Evolutionary conservation across 164 flowering plant species (phyloP).

Genomic region (Vitis riparia): DNA sequence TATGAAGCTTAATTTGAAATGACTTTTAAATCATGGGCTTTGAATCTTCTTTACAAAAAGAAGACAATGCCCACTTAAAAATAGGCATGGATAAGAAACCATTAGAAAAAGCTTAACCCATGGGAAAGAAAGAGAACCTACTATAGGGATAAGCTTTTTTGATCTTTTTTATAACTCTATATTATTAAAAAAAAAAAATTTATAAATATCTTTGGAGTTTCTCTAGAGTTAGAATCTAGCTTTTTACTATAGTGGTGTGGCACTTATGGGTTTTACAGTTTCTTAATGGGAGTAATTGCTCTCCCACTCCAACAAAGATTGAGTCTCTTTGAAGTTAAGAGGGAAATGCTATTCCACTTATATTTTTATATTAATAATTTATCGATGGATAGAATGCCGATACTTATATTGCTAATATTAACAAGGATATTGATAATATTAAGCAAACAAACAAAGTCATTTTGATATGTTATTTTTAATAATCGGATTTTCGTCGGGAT

Average conservation of each 20-base stretch:
- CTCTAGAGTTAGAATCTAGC: slow-evolving; percentile 8
- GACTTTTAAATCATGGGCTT: background rate
- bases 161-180: background rate
- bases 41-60: slow-evolving; percentile 27
- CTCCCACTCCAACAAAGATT: background rate
- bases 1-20: no score
- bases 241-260: background rate
- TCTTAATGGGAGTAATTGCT: slow-evolving; percentile 2
- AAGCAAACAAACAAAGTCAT: no score
- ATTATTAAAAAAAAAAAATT: background rate
- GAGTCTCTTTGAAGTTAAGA: no score
- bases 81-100: slow-evolving; percentile 7
- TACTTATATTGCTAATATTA: no score
- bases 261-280: background rate
- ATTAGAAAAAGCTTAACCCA: background rate
- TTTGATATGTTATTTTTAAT: no score
- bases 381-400: no score
- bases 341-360: no score
- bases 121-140: slow-evolving; percentile 1
- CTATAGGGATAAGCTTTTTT: background rate
- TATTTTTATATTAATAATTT: no score
- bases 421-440: no score
- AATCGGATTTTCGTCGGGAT: no score
- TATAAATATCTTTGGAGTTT: background rate
- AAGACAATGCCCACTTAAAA: background rate